Base-by-base conservation (phyloP, 2,329 filamentous ascomycete species). In the Curvularia eragrostidis region DNA sequence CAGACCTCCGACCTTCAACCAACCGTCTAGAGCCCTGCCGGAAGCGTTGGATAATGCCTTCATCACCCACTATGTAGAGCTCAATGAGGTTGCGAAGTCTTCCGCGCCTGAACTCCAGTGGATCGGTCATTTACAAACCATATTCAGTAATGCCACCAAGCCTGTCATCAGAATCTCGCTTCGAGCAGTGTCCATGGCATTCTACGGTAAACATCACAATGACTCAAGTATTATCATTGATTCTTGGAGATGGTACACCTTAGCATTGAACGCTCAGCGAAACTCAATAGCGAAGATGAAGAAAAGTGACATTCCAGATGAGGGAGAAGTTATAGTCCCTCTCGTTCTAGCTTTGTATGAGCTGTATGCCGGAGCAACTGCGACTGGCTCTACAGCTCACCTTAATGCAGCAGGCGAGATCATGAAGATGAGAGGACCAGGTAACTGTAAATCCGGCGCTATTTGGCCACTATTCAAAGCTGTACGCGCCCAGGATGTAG, bases 101-200 rank as follows among this genome's bases (percentile, higher is more conserved):
- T 64, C 64, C 21, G 67, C 57, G 3, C 61, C 64, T 0, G 63
- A 71, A 18, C 61, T 71, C 32, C 71, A 71, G 30, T 74, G 68
- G 69, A 57, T 74, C 8, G 64, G 60, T 1, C 63, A 68, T 19
- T 46, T 74, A 3, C 70, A 68, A 8, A 47, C 55, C 7, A 47
- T 72, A 39, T 62, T 64, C 18, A 56, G 55, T 13, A 68, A 59
- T 6, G 58, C 66, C 3, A 55, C 30, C 10, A 70, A 68, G 47
- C 66, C 69, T 18, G 69, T 69, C 1, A 52, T 75, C 10, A 63
- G 58, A n/a, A 42, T 73, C 6, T 72, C 72, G 1, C 67, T 75
- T 15, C 71, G 73, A 7, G 71, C 73, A 43, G 61, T 71, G 1
- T 70, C 71, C 10, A 74, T 75, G 73, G 72, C 71, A 1, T 75